Evolutionary conservation across 441 rosid species (phyloP).

Genomic region (Francoa sonchifolia): DNA sequence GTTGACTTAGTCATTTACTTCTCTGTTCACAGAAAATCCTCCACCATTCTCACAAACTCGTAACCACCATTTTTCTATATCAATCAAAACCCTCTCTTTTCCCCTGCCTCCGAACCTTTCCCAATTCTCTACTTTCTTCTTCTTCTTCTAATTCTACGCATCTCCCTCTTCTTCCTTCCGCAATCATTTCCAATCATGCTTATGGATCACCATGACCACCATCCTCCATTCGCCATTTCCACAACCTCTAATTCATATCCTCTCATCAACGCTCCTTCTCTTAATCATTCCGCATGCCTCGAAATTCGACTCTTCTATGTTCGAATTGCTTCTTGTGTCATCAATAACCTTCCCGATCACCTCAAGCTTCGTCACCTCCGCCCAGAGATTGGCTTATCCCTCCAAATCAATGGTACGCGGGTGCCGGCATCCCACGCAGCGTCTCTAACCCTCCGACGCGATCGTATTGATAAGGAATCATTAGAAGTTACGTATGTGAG

Average conservation of each 20-base stretch:
- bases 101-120: no score
- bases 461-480: slow-evolving; percentile 53
- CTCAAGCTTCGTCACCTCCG: slow-evolving; percentile 62
- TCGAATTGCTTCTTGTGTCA: slow-evolving; percentile 28
- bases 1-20: no score
- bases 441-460: slow-evolving; percentile 57
- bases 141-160: no score
- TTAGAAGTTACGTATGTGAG: slow-evolving; percentile 78
- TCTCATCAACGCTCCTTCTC: slow-evolving; percentile 17
- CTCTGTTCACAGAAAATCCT: no score
- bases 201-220: slow-evolving; percentile 9
- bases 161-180: no score
- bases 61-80: no score
- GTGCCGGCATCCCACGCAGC: slow-evolving; percentile 54
- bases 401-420: slow-evolving; percentile 66
- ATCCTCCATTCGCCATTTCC: slow-evolving; percentile 3
- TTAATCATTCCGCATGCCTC: slow-evolving; percentile 17
- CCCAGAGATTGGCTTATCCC: slow-evolving; percentile 55
- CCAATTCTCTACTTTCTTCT: neutral
- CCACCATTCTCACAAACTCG: no score
- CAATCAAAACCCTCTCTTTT: no score
- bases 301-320: slow-evolving; percentile 13
- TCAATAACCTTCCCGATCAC: slow-evolving; percentile 50
- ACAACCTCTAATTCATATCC: slow-evolving; percentile 27
- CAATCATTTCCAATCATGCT: no score